Conservation (phyloP, 164 flowering plant species). For the Dillenia turbinata region DNA sequence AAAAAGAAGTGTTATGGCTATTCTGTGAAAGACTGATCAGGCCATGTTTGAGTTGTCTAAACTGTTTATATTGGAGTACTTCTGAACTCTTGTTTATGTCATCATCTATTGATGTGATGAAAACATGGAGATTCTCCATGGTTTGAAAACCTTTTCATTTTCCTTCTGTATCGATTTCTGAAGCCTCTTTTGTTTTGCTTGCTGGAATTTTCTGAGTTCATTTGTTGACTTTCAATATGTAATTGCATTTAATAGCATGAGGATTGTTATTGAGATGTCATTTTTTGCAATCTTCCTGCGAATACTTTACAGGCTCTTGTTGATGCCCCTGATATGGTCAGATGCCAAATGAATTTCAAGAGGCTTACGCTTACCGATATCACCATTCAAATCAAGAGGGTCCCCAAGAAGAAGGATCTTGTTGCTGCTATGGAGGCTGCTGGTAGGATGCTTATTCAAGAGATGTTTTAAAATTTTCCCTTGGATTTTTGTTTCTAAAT, state of each 20-base stretch:
- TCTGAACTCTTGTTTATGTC: too few relatives aligned
- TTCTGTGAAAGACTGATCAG: too few relatives aligned
- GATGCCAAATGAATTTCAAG: conserved; percentile 89
- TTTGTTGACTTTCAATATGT: neutral
- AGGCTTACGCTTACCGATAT: conserved; percentile 86
- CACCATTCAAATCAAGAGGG: conserved; percentile 73
- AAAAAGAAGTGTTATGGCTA: too few relatives aligned
- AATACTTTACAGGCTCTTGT: conserved; percentile 60
- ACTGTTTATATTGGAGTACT: too few relatives aligned
- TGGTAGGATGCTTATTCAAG: conserved; percentile 33
- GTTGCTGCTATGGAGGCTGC: conserved; percentile 88
- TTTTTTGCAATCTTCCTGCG: neutral
- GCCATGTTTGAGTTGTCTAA: too few relatives aligned
- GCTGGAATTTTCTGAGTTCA: neutral
- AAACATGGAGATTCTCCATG: too few relatives aligned
- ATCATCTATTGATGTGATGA: too few relatives aligned
- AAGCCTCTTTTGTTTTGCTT: neutral
- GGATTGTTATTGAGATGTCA: too few relatives aligned
- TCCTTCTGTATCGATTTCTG: neutral
- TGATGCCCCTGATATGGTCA: conserved; percentile 88
- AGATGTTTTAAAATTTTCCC: neutral
- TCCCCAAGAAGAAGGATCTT: conserved; percentile 75
- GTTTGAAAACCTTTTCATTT: neutral
- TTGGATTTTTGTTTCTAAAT: neutral
- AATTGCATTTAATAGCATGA: neutral